Conservation (phyloP, 169 alveolate species). For the Plasmodium adleri region DNA sequence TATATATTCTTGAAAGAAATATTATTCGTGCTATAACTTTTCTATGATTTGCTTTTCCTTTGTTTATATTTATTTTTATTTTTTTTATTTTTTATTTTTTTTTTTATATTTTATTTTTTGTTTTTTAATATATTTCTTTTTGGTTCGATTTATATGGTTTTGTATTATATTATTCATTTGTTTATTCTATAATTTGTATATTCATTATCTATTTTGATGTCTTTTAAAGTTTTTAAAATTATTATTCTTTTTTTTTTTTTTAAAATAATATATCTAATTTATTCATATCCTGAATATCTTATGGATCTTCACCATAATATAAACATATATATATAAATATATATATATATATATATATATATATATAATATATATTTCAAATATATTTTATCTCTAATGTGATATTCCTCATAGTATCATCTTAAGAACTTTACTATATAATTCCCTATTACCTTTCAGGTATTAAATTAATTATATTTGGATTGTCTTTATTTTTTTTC, state of each 20-base stretch:
- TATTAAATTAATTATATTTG: too few relatives aligned
- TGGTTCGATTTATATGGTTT: not conserved
- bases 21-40: not conserved
- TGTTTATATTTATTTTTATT: conserved; percentile 7
- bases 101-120: conserved; percentile 1
- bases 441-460: too few relatives aligned
- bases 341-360: too few relatives aligned
- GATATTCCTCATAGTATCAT: too few relatives aligned
- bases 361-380: too few relatives aligned
- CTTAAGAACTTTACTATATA: too few relatives aligned
- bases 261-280: too few relatives aligned
- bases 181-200: not conserved
- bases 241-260: too few relatives aligned
- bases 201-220: conserved; percentile 3
- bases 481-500: not conserved
- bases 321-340: too few relatives aligned
- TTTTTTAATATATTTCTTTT: not conserved
- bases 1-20: conserved; percentile 7
- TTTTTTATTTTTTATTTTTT: conserved; percentile 11
- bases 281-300: too few relatives aligned
- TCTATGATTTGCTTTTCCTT: conserved; percentile 2
- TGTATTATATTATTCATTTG: conserved; percentile 3
- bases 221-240: not conserved
- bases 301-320: too few relatives aligned
- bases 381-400: too few relatives aligned